phyloP scores from a whole-genome alignment of 129 eudicot species.

The Dittrichia graveolens region DNA sequence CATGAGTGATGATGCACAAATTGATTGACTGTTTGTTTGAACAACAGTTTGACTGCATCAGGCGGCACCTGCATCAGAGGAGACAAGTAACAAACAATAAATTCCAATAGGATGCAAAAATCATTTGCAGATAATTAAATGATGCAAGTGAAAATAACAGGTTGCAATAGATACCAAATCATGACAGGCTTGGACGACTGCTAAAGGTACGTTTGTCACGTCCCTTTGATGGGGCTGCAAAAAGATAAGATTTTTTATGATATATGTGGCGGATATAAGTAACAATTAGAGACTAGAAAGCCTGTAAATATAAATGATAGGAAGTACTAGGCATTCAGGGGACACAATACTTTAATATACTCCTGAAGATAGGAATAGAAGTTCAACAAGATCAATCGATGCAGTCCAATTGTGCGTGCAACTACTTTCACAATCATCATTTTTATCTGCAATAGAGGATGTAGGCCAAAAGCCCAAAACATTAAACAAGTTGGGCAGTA shows the following conservation, averaged over 20 bases:
- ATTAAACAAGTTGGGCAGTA: constrained; percentile 18
- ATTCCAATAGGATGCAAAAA: too few species aligned
- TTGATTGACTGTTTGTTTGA: constrained; percentile 86
- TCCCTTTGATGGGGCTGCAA: constrained; percentile 97
- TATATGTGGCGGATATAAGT: not conserved
- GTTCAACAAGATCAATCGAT: constrained; percentile 63
- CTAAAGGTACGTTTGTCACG: constrained; percentile 85
- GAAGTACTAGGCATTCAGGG: constrained; percentile 11
- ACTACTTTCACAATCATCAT: constrained; percentile 93
- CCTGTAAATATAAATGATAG: constrained; percentile 18
- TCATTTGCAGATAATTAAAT: not conserved
- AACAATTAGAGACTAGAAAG: not conserved
- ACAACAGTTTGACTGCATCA: constrained; percentile 90
- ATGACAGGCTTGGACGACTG: constrained; percentile 98
- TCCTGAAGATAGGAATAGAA: constrained; percentile 89
- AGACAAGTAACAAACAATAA: not conserved
- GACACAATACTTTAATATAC: constrained; percentile 70
- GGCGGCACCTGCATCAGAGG: constrained; percentile 77
- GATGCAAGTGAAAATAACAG: not conserved
- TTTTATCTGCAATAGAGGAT: constrained; percentile 51
- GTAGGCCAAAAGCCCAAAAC: not conserved
- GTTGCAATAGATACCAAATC: constrained; percentile 70
- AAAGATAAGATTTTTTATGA: constrained; percentile 17
- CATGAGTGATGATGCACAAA: constrained; percentile 91
- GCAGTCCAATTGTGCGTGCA: constrained; percentile 92